Base-by-base conservation (phyloP, 1,284 basidiomycete genomes). In the Ceratobasidium papillatum region DNA sequence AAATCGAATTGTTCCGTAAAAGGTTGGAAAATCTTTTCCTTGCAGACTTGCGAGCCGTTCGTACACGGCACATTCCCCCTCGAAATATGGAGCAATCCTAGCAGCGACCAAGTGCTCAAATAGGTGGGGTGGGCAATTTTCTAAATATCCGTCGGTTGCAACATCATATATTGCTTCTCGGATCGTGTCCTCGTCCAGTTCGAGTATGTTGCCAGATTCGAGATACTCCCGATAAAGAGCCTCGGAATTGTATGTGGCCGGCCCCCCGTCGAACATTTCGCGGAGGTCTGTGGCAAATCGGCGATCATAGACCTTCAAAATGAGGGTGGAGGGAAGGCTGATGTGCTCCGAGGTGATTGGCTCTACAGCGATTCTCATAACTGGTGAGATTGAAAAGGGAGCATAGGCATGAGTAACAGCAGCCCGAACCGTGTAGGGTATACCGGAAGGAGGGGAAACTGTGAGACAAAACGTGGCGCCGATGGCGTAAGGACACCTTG, bases 271-370 rank as follows among this genome's bases (percentile, higher is more conserved):
- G 14, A 51, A 32, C 17, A 19, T 9, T 19, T 36, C 30, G 12
- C 63, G 63, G 9, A 52, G 47, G 12, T 3, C 3, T 1, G 9
- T 30, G 17, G 63, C 27, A 36, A 65, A 65, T 14, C 63, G 45
- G 14, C 63, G 45, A 30, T 65, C 63, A 12, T 34, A 65, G 19
- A 65, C 63, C 34, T 65, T 65, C 4, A 65, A 22, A 3, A 65
- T 22, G 2, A 52, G 17, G 45, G 51, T 32, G 17, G 8, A 7
- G 1, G 63, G 63, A 32, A 36, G 63, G 1, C 34, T 25, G 25
- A 41, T n/a, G 22, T 3, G 25, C 5, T n/a, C 8, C 22, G 61
- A 27, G 9, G 17, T 32, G 17, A 22, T 9, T 2, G 19, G 8
- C 25, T 51, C 12, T 25, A 65, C 3, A 2, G 27, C 2, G 1